These are phyloP conservation scores for Dillenia turbinata DNA, from an alignment of 164 flowering plant species.

Conservation along the genomic window DNA sequence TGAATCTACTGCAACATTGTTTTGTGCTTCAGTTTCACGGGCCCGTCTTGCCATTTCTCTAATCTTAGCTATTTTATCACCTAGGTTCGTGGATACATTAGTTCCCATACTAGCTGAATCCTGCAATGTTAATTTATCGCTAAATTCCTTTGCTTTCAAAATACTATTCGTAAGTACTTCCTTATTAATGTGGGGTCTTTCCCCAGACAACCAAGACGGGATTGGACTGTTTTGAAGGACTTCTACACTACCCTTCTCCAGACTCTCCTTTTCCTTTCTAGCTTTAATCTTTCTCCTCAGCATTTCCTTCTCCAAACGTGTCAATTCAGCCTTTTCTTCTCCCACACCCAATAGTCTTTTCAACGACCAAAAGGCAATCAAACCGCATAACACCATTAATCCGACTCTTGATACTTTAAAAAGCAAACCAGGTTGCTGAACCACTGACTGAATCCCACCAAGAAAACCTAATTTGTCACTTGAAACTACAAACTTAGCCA, in stretches of 20 bases:
- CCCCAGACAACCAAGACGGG: constrained; percentile 12
- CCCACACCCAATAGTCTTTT: constrained; percentile 33
- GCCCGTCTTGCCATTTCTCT: constrained; percentile 61
- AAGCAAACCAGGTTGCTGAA: constrained; percentile 15
- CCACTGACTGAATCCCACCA: constrained; percentile 20
- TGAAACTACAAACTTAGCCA: constrained; percentile 56
- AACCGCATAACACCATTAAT: constrained; percentile 36
- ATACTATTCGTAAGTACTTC: constrained; percentile 53
- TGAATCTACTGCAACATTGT: constrained; percentile 5
- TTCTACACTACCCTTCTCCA: constrained; percentile 51
- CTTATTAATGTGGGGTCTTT: constrained; percentile 67
- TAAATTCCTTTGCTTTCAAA: constrained; percentile 27
- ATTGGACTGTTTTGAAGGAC: constrained; percentile 30
- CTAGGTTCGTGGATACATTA: constrained; percentile 14
- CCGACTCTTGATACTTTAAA: constrained; percentile 40
- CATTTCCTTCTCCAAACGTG: constrained; percentile 41
- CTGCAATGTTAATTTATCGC: constrained; percentile 11
- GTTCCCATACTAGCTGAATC: constrained; percentile 17
- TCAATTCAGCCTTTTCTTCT: constrained; percentile 27
- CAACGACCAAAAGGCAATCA: constrained; percentile 35
- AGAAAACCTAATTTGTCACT: constrained; percentile 28
- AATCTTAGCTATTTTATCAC: constrained; percentile 51
- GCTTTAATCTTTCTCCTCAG: constrained; percentile 68
- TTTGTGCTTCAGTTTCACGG: constrained; percentile 39
- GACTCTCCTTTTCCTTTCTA: constrained; percentile 50